Base-by-base conservation (phyloP, 257 asterid species). In the Thymus mandschuricus region DNA sequence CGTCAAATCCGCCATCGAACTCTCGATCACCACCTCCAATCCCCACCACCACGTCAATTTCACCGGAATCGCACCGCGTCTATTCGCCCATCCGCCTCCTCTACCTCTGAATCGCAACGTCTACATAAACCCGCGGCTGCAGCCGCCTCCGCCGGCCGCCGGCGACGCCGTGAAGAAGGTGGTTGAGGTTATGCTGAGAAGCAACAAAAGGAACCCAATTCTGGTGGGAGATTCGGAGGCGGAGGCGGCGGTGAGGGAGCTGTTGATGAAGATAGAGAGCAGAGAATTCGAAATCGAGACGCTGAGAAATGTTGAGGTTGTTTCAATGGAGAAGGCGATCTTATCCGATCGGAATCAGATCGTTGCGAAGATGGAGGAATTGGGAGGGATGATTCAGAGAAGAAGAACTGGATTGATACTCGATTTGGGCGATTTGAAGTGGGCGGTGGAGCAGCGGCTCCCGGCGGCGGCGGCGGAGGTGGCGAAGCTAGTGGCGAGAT, bases 361-460 rank as follows among this genome's bases (percentile, higher is more conserved):
- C 44, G 59, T 63, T 1, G 70, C 61, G 1, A 91, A 78, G 82
- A 85, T 89, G 51, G 81, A 76, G 50, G 92, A 89, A 60, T 56
- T 92, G 66, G 87, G 80, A 40, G 79, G 61, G n/a, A 51, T 81
- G 58, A 72, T 89, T 5, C 89, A 84, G 79, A 76, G 76, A 27
- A 85, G 76, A 27, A 85, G 59, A 79, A 64, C 83, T 10, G 74
- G 90, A 2, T 76, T 92, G 76, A 76, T 92, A 80, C 73, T 92
- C 76, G 86, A 92, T 80, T 83, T 92, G 82, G 97, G 97, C 15
- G 90, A 92, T 82, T 74, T 92, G 81, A 89, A 82, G 69, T 92
- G 98, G 98, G 85, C 86, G 40, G 94, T 89, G 68, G 96, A 83
- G 76, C 90, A 80, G 74, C 89, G 45, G 69, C 79, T 3, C 31